Evolutionary conservation across 257 asterid species (phyloP).

Genomic region (Handroanthus guayacan): DNA sequence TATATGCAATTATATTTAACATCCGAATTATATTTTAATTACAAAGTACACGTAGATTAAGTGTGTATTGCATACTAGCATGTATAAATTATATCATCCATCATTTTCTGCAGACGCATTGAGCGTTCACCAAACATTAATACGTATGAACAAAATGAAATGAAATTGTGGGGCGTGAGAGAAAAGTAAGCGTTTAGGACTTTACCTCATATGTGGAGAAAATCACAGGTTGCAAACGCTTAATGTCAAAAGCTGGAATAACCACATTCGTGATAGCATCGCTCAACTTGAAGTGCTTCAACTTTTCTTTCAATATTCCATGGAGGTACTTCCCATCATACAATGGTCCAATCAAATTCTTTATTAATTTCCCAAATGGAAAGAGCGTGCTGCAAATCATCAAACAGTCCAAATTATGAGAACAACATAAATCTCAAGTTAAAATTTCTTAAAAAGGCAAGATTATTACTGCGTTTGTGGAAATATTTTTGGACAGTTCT

Average conservation of each 20-base stretch:
- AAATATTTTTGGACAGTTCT: slow-evolving; percentile 64
- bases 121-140: too few relatives aligned
- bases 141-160: not conserved
- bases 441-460: too few relatives aligned
- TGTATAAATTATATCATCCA: too few relatives aligned
- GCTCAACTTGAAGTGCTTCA: slow-evolving; percentile 47
- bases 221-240: slow-evolving; percentile 64
- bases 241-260: slow-evolving; percentile 75
- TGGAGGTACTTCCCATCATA: slow-evolving; percentile 65
- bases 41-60: too few relatives aligned
- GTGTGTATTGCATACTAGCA: too few relatives aligned
- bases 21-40: too few relatives aligned
- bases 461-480: slow-evolving; percentile 53
- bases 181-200: not conserved
- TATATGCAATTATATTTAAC: too few relatives aligned
- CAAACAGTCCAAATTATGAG: too few relatives aligned
- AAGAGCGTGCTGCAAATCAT: slow-evolving; percentile 23
- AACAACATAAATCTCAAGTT: too few relatives aligned
- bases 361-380: slow-evolving; percentile 36
- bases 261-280: slow-evolving; percentile 67
- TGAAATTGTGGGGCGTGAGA: not conserved
- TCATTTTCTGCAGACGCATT: too few relatives aligned
- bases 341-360: slow-evolving; percentile 56
- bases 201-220: slow-evolving; percentile 62
- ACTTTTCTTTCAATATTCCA: slow-evolving; percentile 41